Evolutionary conservation across 1,284 basidiomycete species (phyloP).

Genomic region (Vanrija sp.): DNA sequence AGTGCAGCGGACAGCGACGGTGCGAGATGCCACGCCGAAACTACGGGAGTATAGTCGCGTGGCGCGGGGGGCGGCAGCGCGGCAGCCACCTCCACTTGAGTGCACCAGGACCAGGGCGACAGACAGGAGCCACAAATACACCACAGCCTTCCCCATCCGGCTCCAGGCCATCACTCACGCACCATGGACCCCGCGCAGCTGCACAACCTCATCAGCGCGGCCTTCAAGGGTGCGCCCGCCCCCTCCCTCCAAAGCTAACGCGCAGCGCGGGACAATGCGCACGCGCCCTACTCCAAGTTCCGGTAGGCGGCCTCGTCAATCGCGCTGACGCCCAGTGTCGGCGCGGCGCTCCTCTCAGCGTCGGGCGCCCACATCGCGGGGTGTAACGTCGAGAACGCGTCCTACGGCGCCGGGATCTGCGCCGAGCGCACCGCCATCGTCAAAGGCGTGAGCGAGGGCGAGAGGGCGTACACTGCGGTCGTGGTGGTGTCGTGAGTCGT

Average conservation of each 20-base stretch:
- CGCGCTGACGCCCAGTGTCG: constrained; percentile 54
- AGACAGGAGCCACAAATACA: neutral
- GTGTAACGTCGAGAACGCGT: constrained; percentile 85
- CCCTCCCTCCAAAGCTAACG: neutral
- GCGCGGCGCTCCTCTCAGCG: constrained; percentile 69
- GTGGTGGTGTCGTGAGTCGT: constrained; percentile 65
- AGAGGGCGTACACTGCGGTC: constrained; percentile 61
- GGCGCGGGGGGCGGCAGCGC: neutral
- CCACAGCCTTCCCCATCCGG: no score
- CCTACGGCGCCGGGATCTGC: constrained; percentile 70
- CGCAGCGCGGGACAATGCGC: constrained; percentile 58
- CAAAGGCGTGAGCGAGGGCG: constrained; percentile 76
- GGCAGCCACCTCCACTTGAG: neutral
- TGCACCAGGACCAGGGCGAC: neutral
- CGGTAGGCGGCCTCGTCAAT: constrained; percentile 42
- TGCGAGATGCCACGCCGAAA: no score
- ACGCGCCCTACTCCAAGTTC: constrained; percentile 78
- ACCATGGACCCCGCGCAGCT: constrained; percentile 22
- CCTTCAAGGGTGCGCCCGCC: constrained; percentile 28
- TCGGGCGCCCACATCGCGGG: constrained; percentile 73
- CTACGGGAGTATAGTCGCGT: neutral
- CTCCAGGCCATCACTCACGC: neutral
- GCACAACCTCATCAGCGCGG: constrained; percentile 35
- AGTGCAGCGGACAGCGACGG: no score
- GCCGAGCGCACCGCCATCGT: constrained; percentile 84